phyloP scores from a whole-genome alignment of 2,329 filamentous ascomycete genomes.

The Aureobasidium sp. region DNA sequence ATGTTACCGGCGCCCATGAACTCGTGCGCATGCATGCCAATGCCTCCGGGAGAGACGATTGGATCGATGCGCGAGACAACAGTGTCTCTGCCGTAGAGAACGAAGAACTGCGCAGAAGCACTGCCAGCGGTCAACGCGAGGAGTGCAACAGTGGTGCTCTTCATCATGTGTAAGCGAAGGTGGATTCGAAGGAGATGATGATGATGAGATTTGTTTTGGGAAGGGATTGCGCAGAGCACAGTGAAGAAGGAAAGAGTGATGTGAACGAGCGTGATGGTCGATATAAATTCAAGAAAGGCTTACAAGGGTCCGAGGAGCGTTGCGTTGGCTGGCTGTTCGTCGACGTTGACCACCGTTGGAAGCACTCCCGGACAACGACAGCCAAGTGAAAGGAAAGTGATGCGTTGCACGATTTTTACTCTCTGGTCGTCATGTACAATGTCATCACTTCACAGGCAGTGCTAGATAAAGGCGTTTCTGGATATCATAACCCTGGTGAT shows the following conservation, averaged over 20 bases:
- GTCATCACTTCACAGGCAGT: neutral
- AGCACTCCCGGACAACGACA: neutral
- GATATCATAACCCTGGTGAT: neutral
- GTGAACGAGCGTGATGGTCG: neutral
- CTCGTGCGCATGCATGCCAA: conserved; percentile 58
- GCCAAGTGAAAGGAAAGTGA: neutral
- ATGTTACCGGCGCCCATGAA: conserved; percentile 65
- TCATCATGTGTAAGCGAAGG: neutral
- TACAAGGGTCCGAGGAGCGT: conserved; percentile 4
- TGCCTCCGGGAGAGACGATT: conserved; percentile 52
- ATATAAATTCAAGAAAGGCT: neutral
- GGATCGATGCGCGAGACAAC: conserved; percentile 56
- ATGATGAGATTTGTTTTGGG: neutral
- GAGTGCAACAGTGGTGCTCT: neutral
- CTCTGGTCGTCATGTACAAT: neutral
- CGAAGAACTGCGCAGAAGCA: conserved; percentile 19
- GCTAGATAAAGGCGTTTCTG: neutral
- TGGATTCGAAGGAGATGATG: neutral
- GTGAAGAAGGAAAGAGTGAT: neutral
- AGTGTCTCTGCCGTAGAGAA: conserved; percentile 23
- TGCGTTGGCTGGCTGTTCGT: conserved; percentile 4
- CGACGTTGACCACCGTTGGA: conserved; percentile 6
- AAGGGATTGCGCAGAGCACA: neutral
- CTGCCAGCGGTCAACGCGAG: neutral
- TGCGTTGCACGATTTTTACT: neutral